Evolutionary conservation across 768 basidiomycete genomes (phyloP).

Genomic region (Saitozyma podzolica): DNA sequence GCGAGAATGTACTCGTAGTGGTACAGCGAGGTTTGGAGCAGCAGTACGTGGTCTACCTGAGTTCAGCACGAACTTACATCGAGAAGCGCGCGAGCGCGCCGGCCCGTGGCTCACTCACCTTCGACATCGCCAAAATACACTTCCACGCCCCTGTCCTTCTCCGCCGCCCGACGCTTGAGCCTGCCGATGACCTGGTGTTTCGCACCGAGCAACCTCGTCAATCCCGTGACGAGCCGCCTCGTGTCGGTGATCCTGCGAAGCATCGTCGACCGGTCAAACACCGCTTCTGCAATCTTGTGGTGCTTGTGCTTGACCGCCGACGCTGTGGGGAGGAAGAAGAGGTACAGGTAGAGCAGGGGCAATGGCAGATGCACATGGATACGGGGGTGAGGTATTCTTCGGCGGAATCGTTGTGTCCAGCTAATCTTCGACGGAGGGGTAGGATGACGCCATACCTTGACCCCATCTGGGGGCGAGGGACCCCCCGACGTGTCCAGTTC

Average conservation of each 20-base stretch:
- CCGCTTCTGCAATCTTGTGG: slow-evolving; percentile 20
- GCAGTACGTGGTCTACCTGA: slow-evolving; percentile 77
- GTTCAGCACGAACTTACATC: neutral
- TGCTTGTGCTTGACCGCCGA: slow-evolving; percentile 29
- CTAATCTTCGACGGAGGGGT: too few relatives aligned
- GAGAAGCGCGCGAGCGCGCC: neutral
- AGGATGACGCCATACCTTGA: too few relatives aligned
- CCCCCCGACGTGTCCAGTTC: too few relatives aligned
- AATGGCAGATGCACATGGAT: slow-evolving; percentile 2
- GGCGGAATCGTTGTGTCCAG: too few relatives aligned
- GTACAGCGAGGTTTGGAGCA: slow-evolving; percentile 75
- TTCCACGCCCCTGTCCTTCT: slow-evolving; percentile 63
- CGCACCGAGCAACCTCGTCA: slow-evolving; percentile 70
- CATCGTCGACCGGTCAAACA: slow-evolving; percentile 55
- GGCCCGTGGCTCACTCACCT: slow-evolving; percentile 61
- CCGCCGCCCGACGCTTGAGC: slow-evolving; percentile 68
- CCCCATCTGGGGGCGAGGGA: too few relatives aligned
- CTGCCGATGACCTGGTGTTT: slow-evolving; percentile 82
- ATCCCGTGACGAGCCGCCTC: slow-evolving; percentile 72
- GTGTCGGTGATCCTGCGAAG: slow-evolving; percentile 77
- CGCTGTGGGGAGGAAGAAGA: slow-evolving; percentile 46
- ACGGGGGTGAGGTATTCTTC: too few relatives aligned
- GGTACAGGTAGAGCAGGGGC: slow-evolving; percentile 25
- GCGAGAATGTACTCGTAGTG: slow-evolving; percentile 87
- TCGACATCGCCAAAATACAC: slow-evolving; percentile 91